Evolutionary conservation across 306 rosid genomes (phyloP).

Genomic region (Ochetophila trinervis): DNA sequence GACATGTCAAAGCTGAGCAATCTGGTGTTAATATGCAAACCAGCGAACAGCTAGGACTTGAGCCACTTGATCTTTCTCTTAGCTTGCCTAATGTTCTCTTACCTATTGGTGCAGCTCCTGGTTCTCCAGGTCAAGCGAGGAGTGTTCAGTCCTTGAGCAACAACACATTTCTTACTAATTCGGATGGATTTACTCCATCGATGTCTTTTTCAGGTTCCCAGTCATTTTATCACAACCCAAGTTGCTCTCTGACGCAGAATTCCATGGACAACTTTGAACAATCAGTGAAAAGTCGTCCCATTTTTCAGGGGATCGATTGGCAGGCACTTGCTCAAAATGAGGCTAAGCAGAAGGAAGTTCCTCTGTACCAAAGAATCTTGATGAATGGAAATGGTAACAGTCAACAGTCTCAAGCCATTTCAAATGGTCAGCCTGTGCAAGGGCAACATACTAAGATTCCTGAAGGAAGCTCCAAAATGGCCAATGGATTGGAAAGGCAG

Average conservation of each 20-base stretch:
- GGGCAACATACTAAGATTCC: constrained; percentile 56
- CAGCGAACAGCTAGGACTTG: constrained; percentile 53
- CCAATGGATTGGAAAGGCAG: constrained; percentile 73
- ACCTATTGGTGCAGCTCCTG: constrained; percentile 84
- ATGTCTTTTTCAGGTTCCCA: constrained; percentile 95
- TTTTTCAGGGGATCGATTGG: constrained; percentile 92
- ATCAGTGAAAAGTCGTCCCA: constrained; percentile 90
- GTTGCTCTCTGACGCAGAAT: constrained; percentile 90
- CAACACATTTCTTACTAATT: constrained; percentile 68
- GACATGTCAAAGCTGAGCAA: constrained; percentile 48
- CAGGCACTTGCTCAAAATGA: constrained; percentile 80
- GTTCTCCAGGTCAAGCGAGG: constrained; percentile 79
- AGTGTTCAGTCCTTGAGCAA: constrained; percentile 82
- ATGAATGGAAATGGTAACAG: constrained; percentile 58
- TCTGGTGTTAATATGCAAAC: constrained; percentile 45
- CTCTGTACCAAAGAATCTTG: constrained; percentile 51
- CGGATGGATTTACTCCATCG: constrained; percentile 91
- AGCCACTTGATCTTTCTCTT: constrained; percentile 85
- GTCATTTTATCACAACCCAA: constrained; percentile 87
- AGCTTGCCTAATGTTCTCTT: constrained; percentile 92
- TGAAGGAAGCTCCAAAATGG: constrained; percentile 77
- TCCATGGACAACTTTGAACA: constrained; percentile 80
- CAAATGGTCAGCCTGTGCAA: constrained; percentile 61
- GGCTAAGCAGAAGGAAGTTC: constrained; percentile 66
- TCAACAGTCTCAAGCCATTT: constrained; percentile 61